Evolutionary conservation across 495 filamentous ascomycete genomes (phyloP), one percentile per base, ranked within the genome.

Genomic region (Aspergillus taichungensis): DNA sequence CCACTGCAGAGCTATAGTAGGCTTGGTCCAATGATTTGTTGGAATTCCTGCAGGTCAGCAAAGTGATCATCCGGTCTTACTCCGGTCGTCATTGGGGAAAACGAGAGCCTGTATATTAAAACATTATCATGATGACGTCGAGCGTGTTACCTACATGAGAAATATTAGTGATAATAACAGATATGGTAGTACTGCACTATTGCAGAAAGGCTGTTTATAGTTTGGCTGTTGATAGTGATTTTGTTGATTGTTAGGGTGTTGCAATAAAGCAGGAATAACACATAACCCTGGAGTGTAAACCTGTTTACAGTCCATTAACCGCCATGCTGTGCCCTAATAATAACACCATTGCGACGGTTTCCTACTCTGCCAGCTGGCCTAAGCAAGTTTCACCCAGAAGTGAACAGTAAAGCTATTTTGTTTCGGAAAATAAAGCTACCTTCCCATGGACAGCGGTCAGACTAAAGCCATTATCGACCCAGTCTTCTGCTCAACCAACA

Each of bases 401-500:
- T 43, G 34, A 5, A 29, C 30, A 34, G 24, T 31, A 31, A 31
- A 12, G 40, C 40, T 31, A 18, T 31, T 31, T 33, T 13, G 30
- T 33, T 43, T 34, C 40, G 40, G 33, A 33, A 29, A 29, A 29
- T 29, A 33, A 43, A 31, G 34, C 29, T 43, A n/a, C n/a, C 29
- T 33, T 33, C 32, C 13, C 34, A 31, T 31, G 30, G 32, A 33
- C 40, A 31, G 8, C 34, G 40, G 32, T 29, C 30, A 31, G 24
- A 18, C 18, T 31, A 12, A 43, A 34, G 32, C 13, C 40, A 32
- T 43, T 31, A 24, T 43, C 40, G 29, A 29, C 34, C 40, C 32
- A 43, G 7, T 43, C 40, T 33, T 43, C 34, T 24, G 4, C 29
- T 43, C 40, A 12, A 43, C 40, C 40, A 43, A 33, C 6, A 29